A percentile compares a stretch with the other conserved stretches of the same genome.
phyloP scores from a whole-genome alignment of 352 stramenopile genomes.

The Hyphochytrium catenoides region DNA sequence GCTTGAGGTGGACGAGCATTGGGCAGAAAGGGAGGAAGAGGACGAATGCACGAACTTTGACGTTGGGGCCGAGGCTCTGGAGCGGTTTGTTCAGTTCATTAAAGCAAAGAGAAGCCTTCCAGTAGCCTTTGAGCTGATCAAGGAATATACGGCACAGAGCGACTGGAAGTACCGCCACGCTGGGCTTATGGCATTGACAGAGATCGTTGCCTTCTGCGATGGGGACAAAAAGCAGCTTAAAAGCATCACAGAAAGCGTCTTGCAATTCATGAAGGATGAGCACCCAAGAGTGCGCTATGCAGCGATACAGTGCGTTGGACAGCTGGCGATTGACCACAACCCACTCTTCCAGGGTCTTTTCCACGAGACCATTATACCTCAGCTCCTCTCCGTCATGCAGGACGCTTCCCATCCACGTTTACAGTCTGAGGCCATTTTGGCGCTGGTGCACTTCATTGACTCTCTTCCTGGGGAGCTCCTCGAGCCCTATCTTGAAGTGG shows the following conservation, averaged over 20 bases:
- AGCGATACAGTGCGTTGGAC: slow-evolving; percentile 49
- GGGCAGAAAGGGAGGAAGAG: slow-evolving; percentile 18
- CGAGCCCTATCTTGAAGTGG: slow-evolving; percentile 37
- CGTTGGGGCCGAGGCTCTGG: slow-evolving; percentile 44
- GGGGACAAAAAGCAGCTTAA: slow-evolving; percentile 32
- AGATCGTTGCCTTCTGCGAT: slow-evolving; percentile 46
- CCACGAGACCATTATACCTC: slow-evolving; percentile 27
- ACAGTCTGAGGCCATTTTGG: slow-evolving; percentile 39
- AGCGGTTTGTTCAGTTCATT: slow-evolving; percentile 31
- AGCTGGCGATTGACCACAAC: slow-evolving; percentile 42
- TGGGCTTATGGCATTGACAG: slow-evolving; percentile 39
- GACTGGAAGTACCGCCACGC: slow-evolving; percentile 48
- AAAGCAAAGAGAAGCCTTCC: slow-evolving; percentile 37
- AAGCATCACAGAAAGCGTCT: slow-evolving; percentile 31
- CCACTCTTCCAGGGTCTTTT: slow-evolving; percentile 48
- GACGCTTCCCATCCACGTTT: slow-evolving; percentile 27
- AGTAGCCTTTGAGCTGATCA: slow-evolving; percentile 42
- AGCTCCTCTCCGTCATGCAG: slow-evolving; percentile 34
- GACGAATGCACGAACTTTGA: slow-evolving; percentile 63
- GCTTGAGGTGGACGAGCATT: slow-evolving; percentile 33
- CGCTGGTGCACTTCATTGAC: slow-evolving; percentile 53
- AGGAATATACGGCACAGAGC: slow-evolving; percentile 32
- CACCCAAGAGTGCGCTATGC: slow-evolving; percentile 53
- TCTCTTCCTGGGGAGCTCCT: slow-evolving; percentile 26
- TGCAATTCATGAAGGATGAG: slow-evolving; percentile 21